A percentile compares a stretch with the other conserved stretches of the same genome.
Conservation (phyloP, 352 stramenopile genomes). For the Globisporangium cystogenes region DNA sequence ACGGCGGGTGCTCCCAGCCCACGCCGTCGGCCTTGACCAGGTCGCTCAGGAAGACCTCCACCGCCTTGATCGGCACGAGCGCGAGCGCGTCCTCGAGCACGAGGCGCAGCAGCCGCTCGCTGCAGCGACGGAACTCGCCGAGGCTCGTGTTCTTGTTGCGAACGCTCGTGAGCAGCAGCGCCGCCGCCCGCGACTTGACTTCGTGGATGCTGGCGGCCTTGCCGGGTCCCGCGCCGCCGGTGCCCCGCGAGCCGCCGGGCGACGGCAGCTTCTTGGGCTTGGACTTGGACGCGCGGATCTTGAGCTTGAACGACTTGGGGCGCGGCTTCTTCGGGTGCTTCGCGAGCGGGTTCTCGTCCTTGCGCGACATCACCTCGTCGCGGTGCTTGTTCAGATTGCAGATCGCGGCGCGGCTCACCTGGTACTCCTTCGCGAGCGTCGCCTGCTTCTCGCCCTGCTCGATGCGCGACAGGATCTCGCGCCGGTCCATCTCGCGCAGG, state of each 20-base stretch:
- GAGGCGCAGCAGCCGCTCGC: constrained; percentile 39
- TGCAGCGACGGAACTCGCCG: constrained; percentile 31
- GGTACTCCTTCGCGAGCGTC: constrained; percentile 55
- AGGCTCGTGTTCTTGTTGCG: constrained; percentile 26
- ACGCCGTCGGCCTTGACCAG: constrained; percentile 24
- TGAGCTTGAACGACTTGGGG: constrained; percentile 11
- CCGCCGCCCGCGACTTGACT: constrained; percentile 30
- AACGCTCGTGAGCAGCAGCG: constrained; percentile 38
- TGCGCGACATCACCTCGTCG: constrained; percentile 35
- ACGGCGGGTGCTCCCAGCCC: constrained; percentile 28
- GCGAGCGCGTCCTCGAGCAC: constrained; percentile 50
- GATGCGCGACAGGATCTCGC: constrained; percentile 44
- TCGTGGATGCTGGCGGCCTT: constrained; percentile 25
- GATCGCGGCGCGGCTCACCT: constrained; percentile 60
- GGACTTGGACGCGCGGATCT: constrained; percentile 3
- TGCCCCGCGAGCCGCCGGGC: not conserved
- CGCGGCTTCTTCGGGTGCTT: constrained; percentile 52
- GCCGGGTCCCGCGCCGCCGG: not conserved
- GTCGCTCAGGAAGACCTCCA: constrained; percentile 22
- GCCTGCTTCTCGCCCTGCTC: constrained; percentile 56
- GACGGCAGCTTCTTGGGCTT: not conserved
- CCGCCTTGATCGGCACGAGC: constrained; percentile 25
- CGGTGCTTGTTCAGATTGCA: constrained; percentile 63
- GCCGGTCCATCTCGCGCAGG: constrained; percentile 57
- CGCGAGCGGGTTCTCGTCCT: constrained; percentile 41